Evolutionary conservation across 495 filamentous ascomycete species (phyloP).

Genomic region (Neurospora terricola): DNA sequence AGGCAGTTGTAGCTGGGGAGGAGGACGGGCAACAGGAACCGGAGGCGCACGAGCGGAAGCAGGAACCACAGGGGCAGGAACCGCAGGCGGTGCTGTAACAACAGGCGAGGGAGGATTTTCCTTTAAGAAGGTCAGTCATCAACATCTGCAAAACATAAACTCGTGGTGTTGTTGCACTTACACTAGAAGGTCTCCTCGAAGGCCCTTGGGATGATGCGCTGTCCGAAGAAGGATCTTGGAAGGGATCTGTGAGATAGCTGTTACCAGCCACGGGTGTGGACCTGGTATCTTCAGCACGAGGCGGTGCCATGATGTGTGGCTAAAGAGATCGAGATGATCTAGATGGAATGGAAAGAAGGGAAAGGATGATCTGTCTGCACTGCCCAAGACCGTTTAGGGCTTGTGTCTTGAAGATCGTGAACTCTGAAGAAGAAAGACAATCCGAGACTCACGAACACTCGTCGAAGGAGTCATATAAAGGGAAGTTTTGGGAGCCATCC

Average conservation of each 20-base stretch:
- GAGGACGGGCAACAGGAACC: not conserved
- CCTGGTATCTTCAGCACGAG: not conserved
- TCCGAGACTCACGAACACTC: not conserved
- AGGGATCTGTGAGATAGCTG: conserved; percentile 10
- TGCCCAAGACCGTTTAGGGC: not conserved
- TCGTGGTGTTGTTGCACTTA: conserved; percentile 1
- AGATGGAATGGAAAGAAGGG: not conserved
- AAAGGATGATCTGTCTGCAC: not conserved
- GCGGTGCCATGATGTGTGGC: not conserved
- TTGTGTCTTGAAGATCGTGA: not conserved
- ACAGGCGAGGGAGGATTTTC: not conserved
- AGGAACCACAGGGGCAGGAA: not conserved
- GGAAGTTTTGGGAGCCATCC: not conserved
- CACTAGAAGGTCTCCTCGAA: conserved; percentile 13
- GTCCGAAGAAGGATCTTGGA: conserved; percentile 15
- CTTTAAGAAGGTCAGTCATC: not conserved
- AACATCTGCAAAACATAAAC: not conserved
- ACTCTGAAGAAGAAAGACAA: not conserved
- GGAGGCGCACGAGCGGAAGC: not conserved
- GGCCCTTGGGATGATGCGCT: conserved; percentile 9
- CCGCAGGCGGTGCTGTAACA: not conserved
- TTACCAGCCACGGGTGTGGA: not conserved
- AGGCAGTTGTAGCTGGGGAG: not conserved
- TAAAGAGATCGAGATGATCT: not conserved
- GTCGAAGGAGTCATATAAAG: not conserved